phyloP scores from a whole-genome alignment of 139 green algal genomes.

The Haematococcus lacustris region DNA sequence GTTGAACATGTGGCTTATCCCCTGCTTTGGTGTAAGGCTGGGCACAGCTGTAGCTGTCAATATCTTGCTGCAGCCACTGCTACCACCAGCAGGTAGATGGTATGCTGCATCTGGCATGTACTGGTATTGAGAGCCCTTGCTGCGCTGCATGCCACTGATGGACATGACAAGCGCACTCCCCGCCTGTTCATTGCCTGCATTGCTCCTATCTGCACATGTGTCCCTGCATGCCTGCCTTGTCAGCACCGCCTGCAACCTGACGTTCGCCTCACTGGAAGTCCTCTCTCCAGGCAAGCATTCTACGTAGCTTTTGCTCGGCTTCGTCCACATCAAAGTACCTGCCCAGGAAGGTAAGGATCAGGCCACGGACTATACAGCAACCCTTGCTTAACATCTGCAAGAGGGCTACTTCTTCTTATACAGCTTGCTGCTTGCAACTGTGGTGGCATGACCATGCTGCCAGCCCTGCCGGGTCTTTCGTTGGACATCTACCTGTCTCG shows the following conservation, averaged over 20 bases:
- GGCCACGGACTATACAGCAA: too few relatives aligned
- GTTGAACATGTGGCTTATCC: not conserved
- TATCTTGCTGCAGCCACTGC: not conserved
- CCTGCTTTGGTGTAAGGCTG: not conserved
- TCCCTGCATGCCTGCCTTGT: not conserved
- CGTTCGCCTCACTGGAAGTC: slow-evolving; percentile 33
- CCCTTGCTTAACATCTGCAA: slow-evolving; percentile 50
- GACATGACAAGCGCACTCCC: too few relatives aligned
- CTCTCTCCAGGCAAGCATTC: slow-evolving; percentile 55
- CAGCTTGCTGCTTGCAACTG: not conserved
- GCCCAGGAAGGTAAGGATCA: too few relatives aligned
- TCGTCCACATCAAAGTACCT: slow-evolving; percentile 70
- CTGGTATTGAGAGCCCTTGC: too few relatives aligned
- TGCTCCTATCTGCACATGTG: not conserved
- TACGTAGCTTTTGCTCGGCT: slow-evolving; percentile 67
- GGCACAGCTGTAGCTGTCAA: not conserved
- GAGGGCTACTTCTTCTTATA: not conserved
- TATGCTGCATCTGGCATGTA: not conserved
- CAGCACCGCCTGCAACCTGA: not conserved
- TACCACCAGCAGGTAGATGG: not conserved
- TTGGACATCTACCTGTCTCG: not conserved
- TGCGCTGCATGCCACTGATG: too few relatives aligned
- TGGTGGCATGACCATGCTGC: not conserved
- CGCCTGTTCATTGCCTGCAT: too few relatives aligned
- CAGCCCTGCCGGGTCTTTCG: not conserved